These are phyloP conservation scores for Candida dendrica DNA, from an alignment of 805 yeast species.

Conservation along the genomic window DNA sequence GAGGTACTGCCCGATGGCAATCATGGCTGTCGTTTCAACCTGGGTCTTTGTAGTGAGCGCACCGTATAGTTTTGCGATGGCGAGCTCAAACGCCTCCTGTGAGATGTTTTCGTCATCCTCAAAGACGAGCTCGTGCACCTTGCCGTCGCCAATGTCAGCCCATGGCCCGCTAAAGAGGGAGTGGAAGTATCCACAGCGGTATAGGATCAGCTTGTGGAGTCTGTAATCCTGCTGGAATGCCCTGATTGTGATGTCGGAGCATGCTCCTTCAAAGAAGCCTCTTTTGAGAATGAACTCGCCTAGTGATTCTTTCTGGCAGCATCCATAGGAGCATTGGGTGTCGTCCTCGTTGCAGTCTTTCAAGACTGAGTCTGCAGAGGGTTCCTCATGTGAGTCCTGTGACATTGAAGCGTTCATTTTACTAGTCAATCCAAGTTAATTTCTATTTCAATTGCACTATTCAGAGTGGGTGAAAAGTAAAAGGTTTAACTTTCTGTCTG, in stretches of 20 bases:
- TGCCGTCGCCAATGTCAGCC: conserved; percentile 22
- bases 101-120: conserved; percentile 37
- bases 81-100: conserved; percentile 40
- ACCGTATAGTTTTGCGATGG: conserved; percentile 41
- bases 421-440: too few species aligned
- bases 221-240: conserved; percentile 39
- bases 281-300: conserved; percentile 27
- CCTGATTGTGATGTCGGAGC: conserved; percentile 39
- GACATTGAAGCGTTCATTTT: too few species aligned
- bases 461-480: too few species aligned
- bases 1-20: conserved; percentile 43
- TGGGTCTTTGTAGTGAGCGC: conserved; percentile 26
- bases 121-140: conserved; percentile 25
- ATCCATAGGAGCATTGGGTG: conserved; percentile 19
- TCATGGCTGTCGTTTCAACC: conserved; percentile 30
- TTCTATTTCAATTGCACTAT: too few species aligned
- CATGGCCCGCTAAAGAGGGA: conserved; percentile 38
- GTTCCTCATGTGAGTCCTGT: background rate
- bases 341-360: background rate
- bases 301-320: conserved; percentile 18
- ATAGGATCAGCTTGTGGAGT: conserved; percentile 39
- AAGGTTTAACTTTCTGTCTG: too few species aligned
- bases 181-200: conserved; percentile 40
- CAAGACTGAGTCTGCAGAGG: too few species aligned
- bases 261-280: conserved; percentile 38